Conservation (phyloP, 1,284 basidiomycete genomes). For the Fomitopsis schrenkii region DNA sequence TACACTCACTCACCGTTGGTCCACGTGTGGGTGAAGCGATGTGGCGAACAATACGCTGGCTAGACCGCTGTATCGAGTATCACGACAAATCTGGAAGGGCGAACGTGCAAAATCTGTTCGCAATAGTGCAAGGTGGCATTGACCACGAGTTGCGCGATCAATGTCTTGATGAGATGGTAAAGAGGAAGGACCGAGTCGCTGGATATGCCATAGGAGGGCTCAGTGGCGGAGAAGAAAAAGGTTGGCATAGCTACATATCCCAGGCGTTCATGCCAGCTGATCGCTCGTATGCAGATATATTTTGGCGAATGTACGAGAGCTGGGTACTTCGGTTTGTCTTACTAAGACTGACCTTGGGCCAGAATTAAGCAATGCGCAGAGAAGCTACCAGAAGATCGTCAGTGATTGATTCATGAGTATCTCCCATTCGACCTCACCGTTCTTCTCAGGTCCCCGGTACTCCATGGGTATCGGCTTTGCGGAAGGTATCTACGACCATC, state of each 20-base stretch:
- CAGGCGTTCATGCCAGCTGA: not conserved
- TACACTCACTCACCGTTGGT: conserved; percentile 69
- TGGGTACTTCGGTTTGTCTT: not conserved
- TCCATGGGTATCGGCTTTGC: conserved; percentile 88
- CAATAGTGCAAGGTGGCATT: conserved; percentile 84
- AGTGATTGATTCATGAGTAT: conserved; percentile 22
- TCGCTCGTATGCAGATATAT: conserved; percentile 49
- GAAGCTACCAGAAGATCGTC: conserved; percentile 69
- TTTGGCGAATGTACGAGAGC: conserved; percentile 73
- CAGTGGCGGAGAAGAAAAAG: conserved; percentile 86
- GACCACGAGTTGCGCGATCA: conserved; percentile 62
- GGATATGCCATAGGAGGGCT: conserved; percentile 84
- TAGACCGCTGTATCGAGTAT: conserved; percentile 76
- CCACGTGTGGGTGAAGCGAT: conserved; percentile 81
- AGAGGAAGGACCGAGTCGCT: conserved; percentile 63
- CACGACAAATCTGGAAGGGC: conserved; percentile 65
- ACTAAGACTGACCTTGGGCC: conserved; percentile 15
- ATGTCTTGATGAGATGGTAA: conserved; percentile 78
- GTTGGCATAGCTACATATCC: conserved; percentile 30
- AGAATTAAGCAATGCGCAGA: conserved; percentile 80
- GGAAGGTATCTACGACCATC: conserved; percentile 50
- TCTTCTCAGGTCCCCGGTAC: conserved; percentile 66
- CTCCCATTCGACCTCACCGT: not conserved
- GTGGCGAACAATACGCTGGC: conserved; percentile 78
- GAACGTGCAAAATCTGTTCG: conserved; percentile 74